Evolutionary conservation across 495 filamentous ascomycete species (phyloP).

Genomic region (Podospora fimiseda): DNA sequence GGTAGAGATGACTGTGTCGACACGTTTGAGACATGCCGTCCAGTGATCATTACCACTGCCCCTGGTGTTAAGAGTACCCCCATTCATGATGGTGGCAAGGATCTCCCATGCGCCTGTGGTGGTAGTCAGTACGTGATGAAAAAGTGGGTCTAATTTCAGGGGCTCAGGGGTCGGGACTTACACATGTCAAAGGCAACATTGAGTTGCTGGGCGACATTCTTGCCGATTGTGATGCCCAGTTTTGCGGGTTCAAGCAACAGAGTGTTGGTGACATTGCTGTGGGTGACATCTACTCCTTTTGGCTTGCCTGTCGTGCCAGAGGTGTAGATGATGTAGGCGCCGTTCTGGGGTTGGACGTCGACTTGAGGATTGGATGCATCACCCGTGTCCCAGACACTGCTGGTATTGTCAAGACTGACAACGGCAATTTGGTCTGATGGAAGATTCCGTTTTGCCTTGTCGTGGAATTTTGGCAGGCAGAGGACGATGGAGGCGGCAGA

Average conservation of each 20-base stretch:
- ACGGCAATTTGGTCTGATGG: neutral
- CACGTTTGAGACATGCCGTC: constrained; percentile 15
- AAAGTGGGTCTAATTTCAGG: too few relatives aligned
- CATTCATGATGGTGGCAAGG: constrained; percentile 33
- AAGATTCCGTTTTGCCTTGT: constrained; percentile 14
- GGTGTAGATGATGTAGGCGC: constrained; percentile 39
- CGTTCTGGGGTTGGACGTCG: constrained; percentile 21
- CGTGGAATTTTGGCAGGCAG: constrained; percentile 13
- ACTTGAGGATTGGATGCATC: constrained; percentile 9
- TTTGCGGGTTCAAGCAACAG: constrained; percentile 26
- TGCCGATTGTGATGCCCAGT: constrained; percentile 30
- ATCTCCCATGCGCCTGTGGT: constrained; percentile 35
- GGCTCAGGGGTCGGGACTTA: too few relatives aligned
- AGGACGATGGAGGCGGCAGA: constrained; percentile 12
- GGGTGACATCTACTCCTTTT: constrained; percentile 36
- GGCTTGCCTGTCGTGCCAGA: constrained; percentile 38
- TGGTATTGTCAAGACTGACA: neutral
- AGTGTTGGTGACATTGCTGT: constrained; percentile 29
- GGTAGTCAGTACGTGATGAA: too few relatives aligned
- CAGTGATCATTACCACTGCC: constrained; percentile 19
- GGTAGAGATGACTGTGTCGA: constrained; percentile 33
- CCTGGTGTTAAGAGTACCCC: constrained; percentile 31
- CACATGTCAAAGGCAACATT: constrained; percentile 39
- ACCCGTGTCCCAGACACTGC: neutral
- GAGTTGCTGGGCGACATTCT: constrained; percentile 31